Evolutionary conservation across 2,329 filamentous ascomycete genomes (phyloP), one percentile per base, ranked within the genome.

Genomic region (Emergomyces pasteurianus): DNA sequence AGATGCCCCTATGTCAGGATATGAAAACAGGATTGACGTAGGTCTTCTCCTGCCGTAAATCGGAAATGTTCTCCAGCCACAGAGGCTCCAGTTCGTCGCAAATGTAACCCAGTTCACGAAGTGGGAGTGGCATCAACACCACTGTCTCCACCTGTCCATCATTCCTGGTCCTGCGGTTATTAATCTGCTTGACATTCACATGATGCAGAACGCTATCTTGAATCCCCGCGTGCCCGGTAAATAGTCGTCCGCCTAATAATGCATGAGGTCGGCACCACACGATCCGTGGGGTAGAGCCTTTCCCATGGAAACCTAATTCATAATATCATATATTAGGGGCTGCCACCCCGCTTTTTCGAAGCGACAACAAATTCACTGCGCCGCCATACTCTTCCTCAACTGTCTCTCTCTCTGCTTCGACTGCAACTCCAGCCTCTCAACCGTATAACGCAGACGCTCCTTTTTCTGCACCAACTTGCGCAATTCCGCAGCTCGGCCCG

Each of bases 351-450:
- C 26, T 3, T 14, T 12, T 31, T 8, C 34, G 26, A 12, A 53
- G 28, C 7, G 18, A 8, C 10, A 8, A 28, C 23, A 8, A 31
- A 43, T 42, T 66, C 67, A 76, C 61, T 75, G 73, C 54, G 80
- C 80, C 63, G 85, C 85, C 83, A 88, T 86, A 71, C 85, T 88
- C 82, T 86, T 88, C 71, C 86, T 81, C 75, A 89, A 73, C 70
- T 89, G 86, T 66, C 86, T 80, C 73, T 89, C 83, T 70, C 82
- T 77, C 75, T 96, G 91, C 67, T 85, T 81, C n/a, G 90, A 88
- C 77, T 96, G 90, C 68, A 96, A 71, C 78, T 94, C 89, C 65
- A 96, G 74, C 63, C 91, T 82, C 71, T 94, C 90, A 21, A 96
- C 89, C 34, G 89, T 87, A 77, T 95, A 96, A 71, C 89, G 86